Percentiles rank a stretch among this genome's conserved stretches.
These are phyloP conservation scores for Friedmanniomyces endolithicus DNA, from an alignment of 495 filamentous ascomycete species.

Conservation along the genomic window DNA sequence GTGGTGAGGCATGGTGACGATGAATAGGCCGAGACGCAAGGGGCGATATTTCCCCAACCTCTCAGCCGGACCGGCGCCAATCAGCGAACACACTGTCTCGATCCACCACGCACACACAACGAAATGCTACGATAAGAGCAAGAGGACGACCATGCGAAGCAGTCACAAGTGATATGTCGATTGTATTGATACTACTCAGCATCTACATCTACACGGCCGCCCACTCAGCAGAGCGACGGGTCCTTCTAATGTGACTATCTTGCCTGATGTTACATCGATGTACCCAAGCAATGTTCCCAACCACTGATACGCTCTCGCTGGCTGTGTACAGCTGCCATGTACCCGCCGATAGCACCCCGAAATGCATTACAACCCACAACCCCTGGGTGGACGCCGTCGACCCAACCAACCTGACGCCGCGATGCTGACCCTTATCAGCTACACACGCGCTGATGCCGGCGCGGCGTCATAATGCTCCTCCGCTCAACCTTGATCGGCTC, in stretches of 20 bases:
- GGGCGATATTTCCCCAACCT: no score
- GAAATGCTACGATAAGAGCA: no score
- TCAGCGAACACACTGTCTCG: no score
- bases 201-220: neutral
- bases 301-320: neutral
- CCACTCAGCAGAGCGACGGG: neutral
- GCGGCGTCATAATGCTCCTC: slow-evolving; percentile 2
- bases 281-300: neutral
- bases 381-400: neutral
- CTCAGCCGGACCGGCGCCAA: no score
- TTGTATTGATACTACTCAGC: neutral
- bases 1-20: no score
- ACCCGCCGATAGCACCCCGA: neutral
- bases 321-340: neutral
- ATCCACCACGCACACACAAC: no score
- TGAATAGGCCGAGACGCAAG: no score
- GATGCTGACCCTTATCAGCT: neutral
- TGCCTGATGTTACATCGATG: neutral
- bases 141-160: no score
- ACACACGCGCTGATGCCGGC: slow-evolving; percentile 6
- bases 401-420: neutral
- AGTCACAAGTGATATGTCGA: neutral
- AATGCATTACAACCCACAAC: neutral
- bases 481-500: slow-evolving; percentile 26
- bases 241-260: neutral